Conservation (phyloP, 2,329 filamentous ascomycete genomes). For the Cadophora luteo-olivacea region DNA sequence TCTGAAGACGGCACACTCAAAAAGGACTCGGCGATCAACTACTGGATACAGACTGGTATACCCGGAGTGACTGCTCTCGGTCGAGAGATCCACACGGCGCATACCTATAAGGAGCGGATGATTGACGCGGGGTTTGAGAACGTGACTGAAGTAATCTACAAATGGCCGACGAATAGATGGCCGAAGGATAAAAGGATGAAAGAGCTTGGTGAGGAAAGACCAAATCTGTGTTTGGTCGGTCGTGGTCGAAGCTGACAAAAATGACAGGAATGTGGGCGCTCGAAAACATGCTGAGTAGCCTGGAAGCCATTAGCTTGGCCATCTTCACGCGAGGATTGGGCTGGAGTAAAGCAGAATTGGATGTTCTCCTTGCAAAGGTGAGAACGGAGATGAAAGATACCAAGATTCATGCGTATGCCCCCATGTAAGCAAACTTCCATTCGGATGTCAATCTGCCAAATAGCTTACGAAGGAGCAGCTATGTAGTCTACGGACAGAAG, state of each 20-base stretch:
- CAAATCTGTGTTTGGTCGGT: neutral
- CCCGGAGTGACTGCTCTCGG: slow-evolving; percentile 43
- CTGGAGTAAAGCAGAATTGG: slow-evolving; percentile 30
- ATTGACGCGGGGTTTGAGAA: slow-evolving; percentile 34
- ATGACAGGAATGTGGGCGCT: slow-evolving; percentile 39
- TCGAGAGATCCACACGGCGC: slow-evolving; percentile 42
- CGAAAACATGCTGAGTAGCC: slow-evolving; percentile 21
- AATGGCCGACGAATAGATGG: slow-evolving; percentile 58
- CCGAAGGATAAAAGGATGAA: slow-evolving; percentile 51
- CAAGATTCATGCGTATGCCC: slow-evolving; percentile 42
- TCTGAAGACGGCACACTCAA: slow-evolving; percentile 11
- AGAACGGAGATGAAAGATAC: slow-evolving; percentile 45
- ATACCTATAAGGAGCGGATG: slow-evolving; percentile 26
- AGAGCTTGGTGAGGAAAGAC: slow-evolving; percentile 28
- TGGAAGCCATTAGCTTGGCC: slow-evolving; percentile 30
- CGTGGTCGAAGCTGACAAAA: slow-evolving; percentile 37
- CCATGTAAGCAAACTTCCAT: slow-evolving; percentile 25
- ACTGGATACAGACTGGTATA: slow-evolving; percentile 38
- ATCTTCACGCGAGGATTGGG: slow-evolving; percentile 32
- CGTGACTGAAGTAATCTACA: slow-evolving; percentile 51
- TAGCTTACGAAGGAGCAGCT: slow-evolving; percentile 13
- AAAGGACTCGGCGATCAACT: slow-evolving; percentile 39
- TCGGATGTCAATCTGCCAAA: too few relatives aligned
- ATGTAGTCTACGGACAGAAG: slow-evolving; percentile 30
- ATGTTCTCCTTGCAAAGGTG: slow-evolving; percentile 43